A percentile compares a stretch with the other conserved stretches of the same genome.
phyloP scores from a whole-genome alignment of 345 rosid species.

The Aquilaria yunnanensis region DNA sequence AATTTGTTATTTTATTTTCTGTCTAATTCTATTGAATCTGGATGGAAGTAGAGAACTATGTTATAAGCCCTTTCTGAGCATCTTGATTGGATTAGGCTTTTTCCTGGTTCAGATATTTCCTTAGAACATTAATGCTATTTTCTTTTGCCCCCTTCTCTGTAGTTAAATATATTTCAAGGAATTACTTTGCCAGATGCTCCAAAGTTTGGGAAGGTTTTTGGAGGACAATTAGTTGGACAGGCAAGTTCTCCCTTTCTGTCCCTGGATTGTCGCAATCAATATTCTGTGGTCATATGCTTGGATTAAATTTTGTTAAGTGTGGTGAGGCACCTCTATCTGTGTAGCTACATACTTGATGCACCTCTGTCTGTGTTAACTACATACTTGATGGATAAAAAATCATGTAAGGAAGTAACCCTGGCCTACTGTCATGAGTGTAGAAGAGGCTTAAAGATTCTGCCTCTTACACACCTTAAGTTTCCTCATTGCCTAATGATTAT shows the following conservation, averaged over 20 bases:
- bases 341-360: slow-evolving; percentile 1
- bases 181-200: slow-evolving; percentile 88
- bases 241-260: slow-evolving; percentile 23
- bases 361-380: not conserved
- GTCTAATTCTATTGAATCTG: no score
- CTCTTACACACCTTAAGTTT: no score
- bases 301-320: not conserved
- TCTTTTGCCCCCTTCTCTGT: slow-evolving; percentile 12
- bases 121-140: not conserved
- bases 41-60: no score
- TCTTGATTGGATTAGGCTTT: no score
- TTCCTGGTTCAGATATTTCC: no score
- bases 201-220: slow-evolving; percentile 84
- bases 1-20: no score
- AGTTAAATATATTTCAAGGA: slow-evolving; percentile 87
- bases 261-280: not conserved
- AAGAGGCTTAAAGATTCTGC: no score
- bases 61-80: no score
- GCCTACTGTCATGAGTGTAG: not conserved
- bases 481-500: no score
- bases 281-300: not conserved
- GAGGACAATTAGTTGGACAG: slow-evolving; percentile 96
- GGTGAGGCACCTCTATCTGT: not conserved
- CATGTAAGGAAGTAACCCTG: not conserved
- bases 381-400: not conserved